A percentile compares a stretch with the other conserved stretches of the same genome.
phyloP scores from a whole-genome alignment of 1,284 basidiomycete genomes.

The Sanghuangporus sanghuang region DNA sequence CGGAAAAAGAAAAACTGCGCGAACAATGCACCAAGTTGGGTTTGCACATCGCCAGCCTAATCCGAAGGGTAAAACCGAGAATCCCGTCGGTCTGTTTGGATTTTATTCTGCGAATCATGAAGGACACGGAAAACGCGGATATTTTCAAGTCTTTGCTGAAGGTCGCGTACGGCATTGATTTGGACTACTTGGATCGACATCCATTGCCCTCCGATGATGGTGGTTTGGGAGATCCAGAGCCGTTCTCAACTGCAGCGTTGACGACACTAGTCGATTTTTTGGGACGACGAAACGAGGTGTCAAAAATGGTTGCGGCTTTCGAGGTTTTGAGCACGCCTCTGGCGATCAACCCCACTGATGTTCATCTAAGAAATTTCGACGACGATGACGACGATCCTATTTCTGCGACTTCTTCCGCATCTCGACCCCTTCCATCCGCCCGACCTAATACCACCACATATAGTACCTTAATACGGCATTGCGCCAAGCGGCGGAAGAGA shows the following conservation, averaged over 20 bases:
- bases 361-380: conserved; percentile 43
- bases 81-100: conserved; percentile 59
- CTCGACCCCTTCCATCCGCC: conserved; percentile 40
- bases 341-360: conserved; percentile 39
- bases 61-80: conserved; percentile 42
- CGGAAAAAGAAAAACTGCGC: conserved; percentile 31
- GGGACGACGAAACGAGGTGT: conserved; percentile 51
- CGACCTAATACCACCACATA: conserved; percentile 68
- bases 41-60: conserved; percentile 48
- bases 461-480: conserved; percentile 51
- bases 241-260: conserved; percentile 61
- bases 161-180: conserved; percentile 66
- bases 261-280: conserved; percentile 69
- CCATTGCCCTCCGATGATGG: conserved; percentile 39
- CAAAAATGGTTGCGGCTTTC: conserved; percentile 66
- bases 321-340: conserved; percentile 72
- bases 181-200: conserved; percentile 61
- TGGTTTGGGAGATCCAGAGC: conserved; percentile 22
- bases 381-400: conserved; percentile 54
- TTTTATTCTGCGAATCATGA: conserved; percentile 59
- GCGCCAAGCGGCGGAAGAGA: conserved; percentile 42
- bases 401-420: conserved; percentile 29
- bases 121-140: conserved; percentile 50
- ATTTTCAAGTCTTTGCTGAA: conserved; percentile 55
- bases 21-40: conserved; percentile 41